A percentile compares a stretch with the other conserved stretches of the same genome.
Evolutionary conservation across 2,329 filamentous ascomycete species (phyloP).

Genomic region (Cladobotryum protrusum): DNA sequence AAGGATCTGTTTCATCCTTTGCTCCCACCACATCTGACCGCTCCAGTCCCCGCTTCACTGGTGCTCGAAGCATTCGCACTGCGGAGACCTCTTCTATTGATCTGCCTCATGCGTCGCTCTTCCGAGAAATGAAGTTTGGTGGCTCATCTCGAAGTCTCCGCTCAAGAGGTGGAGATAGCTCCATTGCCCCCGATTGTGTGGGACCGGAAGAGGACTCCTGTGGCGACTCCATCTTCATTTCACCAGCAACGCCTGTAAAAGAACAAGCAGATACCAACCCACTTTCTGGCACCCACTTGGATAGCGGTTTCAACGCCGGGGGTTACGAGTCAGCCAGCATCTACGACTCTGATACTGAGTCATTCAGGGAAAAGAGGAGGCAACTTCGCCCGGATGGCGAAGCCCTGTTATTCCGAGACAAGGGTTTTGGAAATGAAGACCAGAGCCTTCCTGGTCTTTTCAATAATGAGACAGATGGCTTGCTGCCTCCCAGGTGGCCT

Average conservation of each 20-base stretch:
- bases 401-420: constrained; percentile 30
- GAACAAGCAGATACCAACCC: background rate
- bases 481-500: constrained; percentile 3
- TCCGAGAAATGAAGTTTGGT: constrained; percentile 5
- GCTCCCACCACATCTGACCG: constrained; percentile 3
- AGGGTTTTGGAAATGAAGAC: constrained; percentile 28
- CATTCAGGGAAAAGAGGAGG: constrained; percentile 18
- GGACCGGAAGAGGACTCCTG: constrained; percentile 6
- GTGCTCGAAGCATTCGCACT: constrained; percentile 8
- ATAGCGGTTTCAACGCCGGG: constrained; percentile 2
- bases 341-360: constrained; percentile 27
- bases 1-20: constrained; percentile 8
- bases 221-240: constrained; percentile 11
- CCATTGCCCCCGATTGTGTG: constrained; percentile 3
- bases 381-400: constrained; percentile 26
- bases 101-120: constrained; percentile 5
- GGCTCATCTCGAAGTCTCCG: constrained; percentile 6
- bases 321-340: constrained; percentile 10
- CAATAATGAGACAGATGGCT: constrained; percentile 2
- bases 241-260: constrained; percentile 5
- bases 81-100: constrained; percentile 9
- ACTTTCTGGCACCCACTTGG: background rate
- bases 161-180: constrained; percentile 7
- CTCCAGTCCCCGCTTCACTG: constrained; percentile 3
- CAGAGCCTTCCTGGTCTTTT: constrained; percentile 28